Evolutionary conservation across 176 grass and related monocot genomes (phyloP).

Genomic region (Oryza brachyantha): DNA sequence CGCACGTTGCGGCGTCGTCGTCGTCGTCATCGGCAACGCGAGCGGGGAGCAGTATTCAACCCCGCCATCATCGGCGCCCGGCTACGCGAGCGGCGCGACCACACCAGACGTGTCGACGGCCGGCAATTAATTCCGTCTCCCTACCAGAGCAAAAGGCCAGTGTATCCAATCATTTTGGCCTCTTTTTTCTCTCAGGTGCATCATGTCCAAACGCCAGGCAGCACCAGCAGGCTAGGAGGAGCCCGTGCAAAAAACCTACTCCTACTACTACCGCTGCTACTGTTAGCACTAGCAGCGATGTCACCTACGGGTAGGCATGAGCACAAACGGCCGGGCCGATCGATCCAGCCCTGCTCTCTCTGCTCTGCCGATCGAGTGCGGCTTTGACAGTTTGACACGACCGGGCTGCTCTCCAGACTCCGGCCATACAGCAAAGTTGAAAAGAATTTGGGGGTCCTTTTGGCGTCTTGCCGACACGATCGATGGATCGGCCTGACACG

Average conservation of each 20-base stretch:
- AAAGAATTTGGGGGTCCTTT: not conserved
- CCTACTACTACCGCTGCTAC: not conserved
- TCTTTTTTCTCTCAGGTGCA: slow-evolving; percentile 25
- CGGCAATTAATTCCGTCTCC: not conserved
- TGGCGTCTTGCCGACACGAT: not conserved
- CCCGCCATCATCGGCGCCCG: slow-evolving; percentile 34
- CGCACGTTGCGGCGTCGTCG: not conserved
- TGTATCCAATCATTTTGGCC: not conserved
- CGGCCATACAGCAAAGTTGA: not conserved
- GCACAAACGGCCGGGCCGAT: not conserved
- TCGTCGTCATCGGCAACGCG: not conserved
- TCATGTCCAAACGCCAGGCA: slow-evolving; percentile 14
- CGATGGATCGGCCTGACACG: not conserved
- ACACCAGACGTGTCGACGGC: not conserved
- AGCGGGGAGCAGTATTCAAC: not conserved
- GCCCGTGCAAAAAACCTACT: not conserved
- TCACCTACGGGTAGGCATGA: not conserved
- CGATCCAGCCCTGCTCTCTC: too few species aligned
- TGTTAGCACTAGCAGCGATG: not conserved
- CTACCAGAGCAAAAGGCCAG: not conserved
- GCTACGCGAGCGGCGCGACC: not conserved
- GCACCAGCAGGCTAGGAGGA: not conserved
- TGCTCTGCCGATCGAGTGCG: not conserved
- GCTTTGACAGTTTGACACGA: not conserved
- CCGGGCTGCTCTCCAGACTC: not conserved